phyloP scores from a whole-genome alignment of 768 basidiomycete genomes.

The Suillus placidus region DNA sequence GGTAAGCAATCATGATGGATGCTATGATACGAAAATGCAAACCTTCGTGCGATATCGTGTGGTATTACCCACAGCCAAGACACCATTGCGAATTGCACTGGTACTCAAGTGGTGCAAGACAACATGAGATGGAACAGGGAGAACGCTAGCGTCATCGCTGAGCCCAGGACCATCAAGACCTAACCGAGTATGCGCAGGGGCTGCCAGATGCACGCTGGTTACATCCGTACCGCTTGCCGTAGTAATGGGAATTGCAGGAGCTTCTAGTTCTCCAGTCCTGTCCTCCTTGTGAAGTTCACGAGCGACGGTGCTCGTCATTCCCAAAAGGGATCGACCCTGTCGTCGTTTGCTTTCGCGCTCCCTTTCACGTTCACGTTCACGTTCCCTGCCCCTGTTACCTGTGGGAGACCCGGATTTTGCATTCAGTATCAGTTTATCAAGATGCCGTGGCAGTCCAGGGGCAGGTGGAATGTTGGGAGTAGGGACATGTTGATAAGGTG shows the following conservation, averaged over 20 bases:
- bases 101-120: constrained; percentile 94
- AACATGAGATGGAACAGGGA: constrained; percentile 92
- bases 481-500: constrained; percentile 48
- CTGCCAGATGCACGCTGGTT: constrained; percentile 30
- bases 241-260: constrained; percentile 36
- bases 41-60: constrained; percentile 93
- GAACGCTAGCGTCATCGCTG: constrained; percentile 86
- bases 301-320: constrained; percentile 38
- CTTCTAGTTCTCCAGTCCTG: constrained; percentile 25
- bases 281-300: constrained; percentile 30
- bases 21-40: constrained; percentile 13
- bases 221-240: constrained; percentile 44
- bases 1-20: constrained; percentile 19
- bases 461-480: constrained; percentile 86
- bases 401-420: constrained; percentile 38
- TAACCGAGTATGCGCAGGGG: constrained; percentile 31
- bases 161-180: constrained; percentile 45
- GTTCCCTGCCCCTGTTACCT: constrained; percentile 33
- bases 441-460: constrained; percentile 83
- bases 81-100: constrained; percentile 92
- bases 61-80: constrained; percentile 90
- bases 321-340: constrained; percentile 36
- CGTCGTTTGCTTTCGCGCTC: constrained; percentile 35
- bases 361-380: constrained; percentile 34
- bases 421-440: constrained; percentile 95